Percentiles rank a stretch among this genome's conserved stretches.
phyloP scores from a whole-genome alignment of 768 basidiomycete species.

The Punctularia strigosozonata region DNA sequence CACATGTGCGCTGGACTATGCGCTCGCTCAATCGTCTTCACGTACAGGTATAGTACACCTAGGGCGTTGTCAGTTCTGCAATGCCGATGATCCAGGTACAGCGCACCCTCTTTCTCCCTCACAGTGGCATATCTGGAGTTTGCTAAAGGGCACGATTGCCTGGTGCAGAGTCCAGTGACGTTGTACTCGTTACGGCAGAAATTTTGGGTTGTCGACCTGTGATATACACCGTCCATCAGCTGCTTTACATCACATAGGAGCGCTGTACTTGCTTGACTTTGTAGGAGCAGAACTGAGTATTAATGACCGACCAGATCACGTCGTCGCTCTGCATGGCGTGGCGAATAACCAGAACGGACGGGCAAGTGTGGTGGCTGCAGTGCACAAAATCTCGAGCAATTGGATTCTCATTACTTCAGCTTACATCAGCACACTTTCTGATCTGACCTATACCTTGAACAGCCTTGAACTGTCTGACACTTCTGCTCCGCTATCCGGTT shows the following conservation, averaged over 20 bases:
- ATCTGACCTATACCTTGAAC: background rate
- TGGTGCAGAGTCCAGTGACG: constrained; percentile 88
- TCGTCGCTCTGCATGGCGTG: constrained; percentile 92
- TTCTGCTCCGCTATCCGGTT: no score
- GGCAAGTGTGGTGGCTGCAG: no score
- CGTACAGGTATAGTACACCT: constrained; percentile 86
- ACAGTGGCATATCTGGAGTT: constrained; percentile 99
- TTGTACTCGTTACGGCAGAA: constrained; percentile 99
- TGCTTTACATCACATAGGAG: background rate
- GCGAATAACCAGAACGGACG: no score
- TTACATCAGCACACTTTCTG: background rate
- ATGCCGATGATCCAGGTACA: constrained; percentile 2
- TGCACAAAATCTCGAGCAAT: no score
- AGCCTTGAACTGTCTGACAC: no score
- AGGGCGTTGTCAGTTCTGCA: background rate
- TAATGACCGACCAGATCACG: constrained; percentile 95
- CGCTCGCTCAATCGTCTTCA: constrained; percentile 96
- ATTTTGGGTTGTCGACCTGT: constrained; percentile 87
- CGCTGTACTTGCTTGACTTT: constrained; percentile 84
- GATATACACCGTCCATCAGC: constrained; percentile 1
- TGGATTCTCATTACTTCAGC: no score
- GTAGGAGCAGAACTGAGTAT: constrained; percentile 94
- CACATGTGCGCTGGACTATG: constrained; percentile 97
- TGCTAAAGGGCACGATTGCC: constrained; percentile 95
- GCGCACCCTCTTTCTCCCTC: constrained; percentile 80